Evolutionary conservation across 208 protist species (phyloP), one percentile per base, ranked within the genome.

Genomic region (Entamoeba histolytica): DNA sequence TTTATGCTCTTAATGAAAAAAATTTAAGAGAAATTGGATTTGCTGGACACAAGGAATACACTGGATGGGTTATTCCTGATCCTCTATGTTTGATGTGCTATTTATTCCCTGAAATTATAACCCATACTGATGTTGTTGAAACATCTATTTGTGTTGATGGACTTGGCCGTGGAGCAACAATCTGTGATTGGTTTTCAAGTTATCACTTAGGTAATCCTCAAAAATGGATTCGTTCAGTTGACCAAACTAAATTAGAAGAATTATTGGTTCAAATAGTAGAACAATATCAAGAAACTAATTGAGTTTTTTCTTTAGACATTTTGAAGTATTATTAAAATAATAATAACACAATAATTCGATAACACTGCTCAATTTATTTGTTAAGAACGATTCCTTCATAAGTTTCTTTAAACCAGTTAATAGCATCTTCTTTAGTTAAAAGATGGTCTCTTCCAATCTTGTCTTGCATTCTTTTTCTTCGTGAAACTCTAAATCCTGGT

Each of bases 401-500:
- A 94, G 98, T 98, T 94, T 98, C 96, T 96, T 99, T 96, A 97
- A 99, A 99, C 98, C 98, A 99, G 94, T 98, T 97, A 96, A 98
- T 98, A 93, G 98, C 96, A 94, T 99, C 98, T 78, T 98, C 97
- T 95, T 98, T 98, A 39, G 97, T 98, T 31, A 99, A 95, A 55
- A 95, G 96, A 96, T 99, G 99, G 69, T 94, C 92, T 92, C 95
- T 95, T 93, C 98, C 98, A 93, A 99, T 97, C 92, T 95, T 95
- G 47, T 94, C 93, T 73, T 94, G 94, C 94, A 92, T 4, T 78
- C 93, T 94, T 61, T 95, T 96, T 91, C 95, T 93, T 49, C 93
- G 73, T 73, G 97, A 94, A 57, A 99, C 98, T 94, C 98, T 97
- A 93, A 98, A 98, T 39, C 95, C 95, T 94, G 98, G 97, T 95